These are phyloP conservation scores for Cryomyces minteri DNA, from an alignment of 495 filamentous ascomycete genomes.

Conservation along the genomic window DNA sequence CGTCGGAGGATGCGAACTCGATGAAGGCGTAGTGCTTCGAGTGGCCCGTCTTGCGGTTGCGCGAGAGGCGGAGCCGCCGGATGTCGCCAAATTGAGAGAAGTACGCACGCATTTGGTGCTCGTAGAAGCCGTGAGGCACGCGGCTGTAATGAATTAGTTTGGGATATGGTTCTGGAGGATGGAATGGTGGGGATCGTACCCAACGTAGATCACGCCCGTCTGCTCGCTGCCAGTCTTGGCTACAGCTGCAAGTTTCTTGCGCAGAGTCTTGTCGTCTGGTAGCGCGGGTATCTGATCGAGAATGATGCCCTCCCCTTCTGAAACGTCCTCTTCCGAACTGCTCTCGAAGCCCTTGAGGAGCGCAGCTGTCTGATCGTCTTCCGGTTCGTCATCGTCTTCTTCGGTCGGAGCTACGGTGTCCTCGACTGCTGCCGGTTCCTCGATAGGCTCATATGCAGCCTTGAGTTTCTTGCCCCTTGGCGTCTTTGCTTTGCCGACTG, in stretches of 20 bases:
- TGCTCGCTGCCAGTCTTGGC: slow-evolving; percentile 18
- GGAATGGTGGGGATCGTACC: slow-evolving; percentile 21
- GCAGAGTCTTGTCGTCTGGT: slow-evolving; percentile 28
- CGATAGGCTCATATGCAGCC: background rate
- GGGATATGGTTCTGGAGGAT: background rate
- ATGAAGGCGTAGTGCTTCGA: slow-evolving; percentile 89
- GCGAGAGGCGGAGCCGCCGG: slow-evolving; percentile 62
- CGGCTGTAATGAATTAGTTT: slow-evolving; percentile 27
- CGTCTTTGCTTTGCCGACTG: slow-evolving; percentile 4
- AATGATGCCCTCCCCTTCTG: slow-evolving; percentile 33
- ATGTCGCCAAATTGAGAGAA: slow-evolving; percentile 92
- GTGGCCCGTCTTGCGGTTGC: slow-evolving; percentile 72
- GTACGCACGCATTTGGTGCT: slow-evolving; percentile 84
- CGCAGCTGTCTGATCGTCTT: slow-evolving; percentile 50
- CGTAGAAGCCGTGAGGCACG: slow-evolving; percentile 91
- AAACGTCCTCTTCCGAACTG: slow-evolving; percentile 33
- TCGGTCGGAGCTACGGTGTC: slow-evolving; percentile 13
- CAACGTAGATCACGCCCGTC: slow-evolving; percentile 74
- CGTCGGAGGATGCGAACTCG: slow-evolving; percentile 60
- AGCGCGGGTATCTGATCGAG: slow-evolving; percentile 37
- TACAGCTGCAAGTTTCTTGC: slow-evolving; percentile 40
- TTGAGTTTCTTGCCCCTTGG: background rate
- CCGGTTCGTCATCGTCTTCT: slow-evolving; percentile 18
- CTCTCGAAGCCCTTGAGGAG: slow-evolving; percentile 68
- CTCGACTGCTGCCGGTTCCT: background rate